A percentile compares a stretch with the other conserved stretches of the same genome.
These are phyloP conservation scores for Hirsutella rhossiliensis DNA, from an alignment of 2,329 filamentous ascomycete species.

Conservation along the genomic window DNA sequence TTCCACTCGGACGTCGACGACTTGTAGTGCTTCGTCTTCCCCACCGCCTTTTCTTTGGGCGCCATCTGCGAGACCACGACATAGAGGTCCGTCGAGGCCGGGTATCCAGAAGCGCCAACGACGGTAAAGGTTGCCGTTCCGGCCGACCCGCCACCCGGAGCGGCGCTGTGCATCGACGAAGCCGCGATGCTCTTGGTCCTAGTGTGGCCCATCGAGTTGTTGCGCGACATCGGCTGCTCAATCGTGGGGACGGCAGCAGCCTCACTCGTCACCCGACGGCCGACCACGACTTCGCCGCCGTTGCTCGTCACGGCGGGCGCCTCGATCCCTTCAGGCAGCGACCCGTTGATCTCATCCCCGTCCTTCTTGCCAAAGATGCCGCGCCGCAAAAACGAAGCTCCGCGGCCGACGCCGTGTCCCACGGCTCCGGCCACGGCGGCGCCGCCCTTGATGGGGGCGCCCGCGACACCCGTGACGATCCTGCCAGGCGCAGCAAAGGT, in stretches of 20 bases:
- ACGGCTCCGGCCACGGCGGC: constrained; percentile 61
- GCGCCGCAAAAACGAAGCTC: constrained; percentile 80
- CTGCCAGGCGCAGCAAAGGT: constrained; percentile 81
- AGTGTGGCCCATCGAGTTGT: constrained; percentile 23
- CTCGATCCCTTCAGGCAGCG: constrained; percentile 27
- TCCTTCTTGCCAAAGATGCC: constrained; percentile 66
- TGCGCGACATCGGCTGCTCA: constrained; percentile 13
- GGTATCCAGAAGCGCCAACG: constrained; percentile 67
- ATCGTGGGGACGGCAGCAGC: constrained; percentile 16
- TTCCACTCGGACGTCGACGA: constrained; percentile 49
- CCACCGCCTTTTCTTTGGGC: constrained; percentile 63
- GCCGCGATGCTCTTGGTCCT: constrained; percentile 49
- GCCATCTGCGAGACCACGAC: constrained; percentile 57
- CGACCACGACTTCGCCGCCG: constrained; percentile 21
- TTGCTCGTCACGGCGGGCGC: constrained; percentile 21
- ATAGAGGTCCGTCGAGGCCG: constrained; percentile 65
- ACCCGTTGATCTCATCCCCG: constrained; percentile 40
- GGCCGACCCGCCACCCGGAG: constrained; percentile 46
- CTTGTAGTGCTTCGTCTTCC: constrained; percentile 90
- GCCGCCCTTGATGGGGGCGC: constrained; percentile 89
- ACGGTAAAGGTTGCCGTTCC: constrained; percentile 75
- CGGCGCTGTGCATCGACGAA: constrained; percentile 53
- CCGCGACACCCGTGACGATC: constrained; percentile 69
- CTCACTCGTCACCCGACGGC: constrained; percentile 27
- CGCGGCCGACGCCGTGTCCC: constrained; percentile 73